phyloP scores from a whole-genome alignment of 2,329 filamentous ascomycete species.

The Laburnicola sp. region DNA sequence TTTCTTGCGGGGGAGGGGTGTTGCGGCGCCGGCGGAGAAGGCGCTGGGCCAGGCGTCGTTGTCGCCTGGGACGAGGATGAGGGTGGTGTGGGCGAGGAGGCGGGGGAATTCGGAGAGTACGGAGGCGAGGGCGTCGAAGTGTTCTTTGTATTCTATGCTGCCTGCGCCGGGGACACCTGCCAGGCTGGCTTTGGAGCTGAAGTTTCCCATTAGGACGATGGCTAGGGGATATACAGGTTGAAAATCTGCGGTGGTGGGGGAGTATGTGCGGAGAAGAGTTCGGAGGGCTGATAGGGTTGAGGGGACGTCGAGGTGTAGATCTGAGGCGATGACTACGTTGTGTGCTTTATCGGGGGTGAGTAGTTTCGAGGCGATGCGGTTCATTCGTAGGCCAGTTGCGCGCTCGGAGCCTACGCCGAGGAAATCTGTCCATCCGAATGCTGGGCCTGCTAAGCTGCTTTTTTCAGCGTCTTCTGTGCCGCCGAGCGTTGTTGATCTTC shows the following conservation, averaged over 20 bases:
- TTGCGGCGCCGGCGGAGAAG: conserved; percentile 74
- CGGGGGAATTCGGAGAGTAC: conserved; percentile 81
- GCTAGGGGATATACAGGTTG: conserved; percentile 69
- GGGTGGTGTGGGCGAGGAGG: conserved; percentile 77
- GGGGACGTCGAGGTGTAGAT: conserved; percentile 83
- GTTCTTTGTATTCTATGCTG: conserved; percentile 95
- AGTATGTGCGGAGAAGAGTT: conserved; percentile 76
- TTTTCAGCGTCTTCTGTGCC: conserved; percentile 56
- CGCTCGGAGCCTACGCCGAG: conserved; percentile 88
- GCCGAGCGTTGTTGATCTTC: conserved; percentile 76
- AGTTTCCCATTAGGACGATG: conserved; percentile 86
- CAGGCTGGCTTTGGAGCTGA: conserved; percentile 63
- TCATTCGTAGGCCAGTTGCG: conserved; percentile 80
- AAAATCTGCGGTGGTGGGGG: conserved; percentile 56
- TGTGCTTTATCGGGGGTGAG: conserved; percentile 50
- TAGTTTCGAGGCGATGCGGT: conserved; percentile 72
- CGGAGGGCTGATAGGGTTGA: conserved; percentile 78
- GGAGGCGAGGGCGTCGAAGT: conserved; percentile 84
- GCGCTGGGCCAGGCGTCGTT: conserved; percentile 96
- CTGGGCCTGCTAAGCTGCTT: conserved; percentile 42
- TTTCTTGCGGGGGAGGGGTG: conserved; percentile 68
- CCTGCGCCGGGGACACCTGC: conserved; percentile 70
- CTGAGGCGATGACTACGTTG: conserved; percentile 75
- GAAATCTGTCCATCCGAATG: conserved; percentile 96
- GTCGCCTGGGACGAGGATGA: conserved; percentile 92